phyloP scores from a whole-genome alignment of 768 basidiomycete genomes.

The Boletus subparvulus region DNA sequence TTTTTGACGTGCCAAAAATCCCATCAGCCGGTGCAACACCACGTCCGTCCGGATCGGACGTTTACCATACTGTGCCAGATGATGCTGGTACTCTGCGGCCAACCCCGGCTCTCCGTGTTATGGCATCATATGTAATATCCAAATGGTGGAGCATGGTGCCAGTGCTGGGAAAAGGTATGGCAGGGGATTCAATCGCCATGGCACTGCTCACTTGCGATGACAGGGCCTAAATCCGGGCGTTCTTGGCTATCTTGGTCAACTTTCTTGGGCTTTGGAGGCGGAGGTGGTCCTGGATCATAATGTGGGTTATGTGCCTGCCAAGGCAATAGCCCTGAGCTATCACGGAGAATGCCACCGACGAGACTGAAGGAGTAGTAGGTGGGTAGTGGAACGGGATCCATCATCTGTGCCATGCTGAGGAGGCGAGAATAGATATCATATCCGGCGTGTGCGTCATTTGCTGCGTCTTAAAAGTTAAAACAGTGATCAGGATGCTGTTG shows the following conservation, averaged over 20 bases:
- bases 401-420: slow-evolving; percentile 38
- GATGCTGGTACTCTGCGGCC: background rate
- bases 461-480: slow-evolving; percentile 58
- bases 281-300: slow-evolving; percentile 72
- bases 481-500: slow-evolving; percentile 7
- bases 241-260: slow-evolving; percentile 4
- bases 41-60: slow-evolving; percentile 1
- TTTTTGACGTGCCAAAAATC: background rate
- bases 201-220: background rate
- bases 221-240: background rate
- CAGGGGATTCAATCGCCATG: background rate
- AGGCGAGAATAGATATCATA: slow-evolving; percentile 52
- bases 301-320: slow-evolving; percentile 64
- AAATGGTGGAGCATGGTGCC: background rate
- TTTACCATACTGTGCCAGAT: background rate
- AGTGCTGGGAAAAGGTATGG: background rate
- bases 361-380: slow-evolving; percentile 60
- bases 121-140: background rate
- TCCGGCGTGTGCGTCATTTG: slow-evolving; percentile 70
- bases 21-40: background rate
- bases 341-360: slow-evolving; percentile 45
- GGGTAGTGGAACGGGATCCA: slow-evolving; percentile 32
- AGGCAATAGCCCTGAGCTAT: slow-evolving; percentile 31
- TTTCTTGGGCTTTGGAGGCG: slow-evolving; percentile 43
- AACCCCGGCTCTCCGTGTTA: background rate